A percentile compares a stretch with the other conserved stretches of the same genome.
These are phyloP conservation scores for Rutstroemia sydowiana DNA, from an alignment of 2,329 filamentous ascomycete species.

Conservation along the genomic window DNA sequence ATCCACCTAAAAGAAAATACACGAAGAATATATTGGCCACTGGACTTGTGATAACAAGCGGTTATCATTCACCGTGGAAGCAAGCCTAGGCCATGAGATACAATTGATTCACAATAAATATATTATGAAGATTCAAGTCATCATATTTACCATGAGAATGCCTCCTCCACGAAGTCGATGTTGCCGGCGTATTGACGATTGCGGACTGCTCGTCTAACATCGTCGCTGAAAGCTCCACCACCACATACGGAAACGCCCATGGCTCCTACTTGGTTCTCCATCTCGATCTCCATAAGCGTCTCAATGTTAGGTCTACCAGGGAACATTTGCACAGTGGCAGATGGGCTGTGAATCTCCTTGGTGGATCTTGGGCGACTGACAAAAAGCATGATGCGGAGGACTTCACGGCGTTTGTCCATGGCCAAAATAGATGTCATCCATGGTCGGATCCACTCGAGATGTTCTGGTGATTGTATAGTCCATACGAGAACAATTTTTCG, in stretches of 20 bases:
- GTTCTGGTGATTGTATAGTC: slow-evolving; percentile 72
- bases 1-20: too few species aligned
- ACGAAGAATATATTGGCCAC: slow-evolving; percentile 1
- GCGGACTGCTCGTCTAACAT: slow-evolving; percentile 62
- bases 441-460: slow-evolving; percentile 74
- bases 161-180: slow-evolving; percentile 74
- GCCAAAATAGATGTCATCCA: slow-evolving; percentile 77
- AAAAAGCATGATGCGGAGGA: slow-evolving; percentile 71
- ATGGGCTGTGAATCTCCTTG: slow-evolving; percentile 75
- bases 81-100: too few species aligned
- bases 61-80: neutral
- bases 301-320: slow-evolving; percentile 69
- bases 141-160: slow-evolving; percentile 55
- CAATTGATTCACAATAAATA: neutral
- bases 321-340: slow-evolving; percentile 76
- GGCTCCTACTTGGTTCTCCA: slow-evolving; percentile 65
- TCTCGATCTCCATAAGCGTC: slow-evolving; percentile 64
- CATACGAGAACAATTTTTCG: slow-evolving; percentile 69
- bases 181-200: slow-evolving; percentile 55
- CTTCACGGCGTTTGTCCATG: slow-evolving; percentile 67
- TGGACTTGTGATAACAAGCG: neutral
- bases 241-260: slow-evolving; percentile 71
- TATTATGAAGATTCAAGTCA: neutral
- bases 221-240: slow-evolving; percentile 65
- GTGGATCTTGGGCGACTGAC: slow-evolving; percentile 67